Evolutionary conservation across 2,329 filamentous ascomycete genomes (phyloP), one percentile per base, ranked within the genome.

Genomic region (Exophiala sp.): DNA sequence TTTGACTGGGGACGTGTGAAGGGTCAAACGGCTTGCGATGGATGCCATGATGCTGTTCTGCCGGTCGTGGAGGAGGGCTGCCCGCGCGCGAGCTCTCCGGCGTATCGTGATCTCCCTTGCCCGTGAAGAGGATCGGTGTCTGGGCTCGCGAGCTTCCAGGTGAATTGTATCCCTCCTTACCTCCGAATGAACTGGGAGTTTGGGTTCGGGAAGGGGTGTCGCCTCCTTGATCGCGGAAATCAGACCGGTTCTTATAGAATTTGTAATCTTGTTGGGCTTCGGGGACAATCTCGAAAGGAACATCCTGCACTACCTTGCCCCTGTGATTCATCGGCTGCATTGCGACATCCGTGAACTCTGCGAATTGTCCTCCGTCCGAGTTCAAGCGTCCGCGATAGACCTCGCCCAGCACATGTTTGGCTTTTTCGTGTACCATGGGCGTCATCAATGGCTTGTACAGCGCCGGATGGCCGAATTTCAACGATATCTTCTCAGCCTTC

Each of bases 371-470:
- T 1, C 74, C 75, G 21, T 80, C 78, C 1, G 81, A 79, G 49
- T 88, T 83, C 19, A 95, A 70, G 3, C 91, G 83, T 9, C 90
- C 91, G 19, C 82, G 82, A 66, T 96, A 96, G 43, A 98, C 77
- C 37, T 86, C 81, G n/a, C 85, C 83, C 8, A 98, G 77, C 34
- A 93, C 77, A 52, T 93, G 89, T 62, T 93, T 87, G 2, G 88
- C 88, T 68, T 86, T 95, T 46, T 88, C 85, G 62, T 94, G 85
- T 2, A 97, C 91, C 90, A 97, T 96, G 2, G 91, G 91, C 0
- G 89, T 95, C 60, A 91, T 90, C 16, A 97, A 76, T 2, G 86
- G 85, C 67, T 86, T 86, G 73, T 93, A 95, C 13, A 97, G 76
- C 3, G 87, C 89, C 1, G 91, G 93, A 65, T 98, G 88, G 1